phyloP scores from a whole-genome alignment of 345 rosid species.

The Dimocarpus longan region DNA sequence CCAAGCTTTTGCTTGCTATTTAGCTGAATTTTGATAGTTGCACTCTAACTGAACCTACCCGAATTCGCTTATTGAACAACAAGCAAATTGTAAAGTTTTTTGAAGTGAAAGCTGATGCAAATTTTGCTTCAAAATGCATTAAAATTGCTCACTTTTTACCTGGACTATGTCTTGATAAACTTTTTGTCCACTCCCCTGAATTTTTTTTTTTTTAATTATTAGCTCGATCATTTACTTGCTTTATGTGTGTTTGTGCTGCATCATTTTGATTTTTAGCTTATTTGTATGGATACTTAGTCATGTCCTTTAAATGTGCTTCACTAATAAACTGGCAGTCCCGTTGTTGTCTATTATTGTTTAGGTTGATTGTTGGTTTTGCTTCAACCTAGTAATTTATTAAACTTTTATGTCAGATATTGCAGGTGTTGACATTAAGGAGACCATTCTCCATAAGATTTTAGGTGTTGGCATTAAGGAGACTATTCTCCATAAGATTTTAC shows the following conservation, averaged over 20 bases:
- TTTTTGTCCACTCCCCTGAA: background rate
- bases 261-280: background rate
- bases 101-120: constrained; percentile 7
- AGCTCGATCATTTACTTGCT: background rate
- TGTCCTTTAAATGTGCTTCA: background rate
- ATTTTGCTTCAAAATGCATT: too few species aligned
- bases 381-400: constrained; percentile 1
- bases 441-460: too few species aligned
- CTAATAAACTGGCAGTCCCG: background rate
- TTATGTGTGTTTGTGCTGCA: background rate
- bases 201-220: background rate
- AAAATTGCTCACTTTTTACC: background rate
- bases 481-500: constrained; percentile 86
- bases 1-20: background rate
- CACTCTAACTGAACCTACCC: background rate
- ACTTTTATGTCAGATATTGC: constrained; percentile 25
- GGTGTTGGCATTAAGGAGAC: too few species aligned
- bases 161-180: background rate
- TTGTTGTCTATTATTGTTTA: background rate
- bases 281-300: background rate
- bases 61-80: background rate
- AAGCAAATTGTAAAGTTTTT: background rate
- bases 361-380: background rate
- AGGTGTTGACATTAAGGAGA: constrained; percentile 94
- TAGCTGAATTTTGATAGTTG: background rate